phyloP scores from a whole-genome alignment of 805 yeast species.

The Pichia exigua region DNA sequence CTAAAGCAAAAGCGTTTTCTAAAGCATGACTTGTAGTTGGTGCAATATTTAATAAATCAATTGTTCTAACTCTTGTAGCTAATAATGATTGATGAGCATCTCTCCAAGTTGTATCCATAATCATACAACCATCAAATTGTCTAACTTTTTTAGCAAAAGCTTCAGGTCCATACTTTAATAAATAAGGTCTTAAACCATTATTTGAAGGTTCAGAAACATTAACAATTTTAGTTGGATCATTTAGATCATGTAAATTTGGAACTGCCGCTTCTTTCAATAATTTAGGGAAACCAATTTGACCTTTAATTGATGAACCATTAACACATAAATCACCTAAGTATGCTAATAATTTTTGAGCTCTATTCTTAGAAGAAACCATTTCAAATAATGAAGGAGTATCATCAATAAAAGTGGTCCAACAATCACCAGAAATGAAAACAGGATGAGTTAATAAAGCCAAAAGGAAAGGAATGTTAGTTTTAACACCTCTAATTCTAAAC shows the following conservation, averaged over 20 bases:
- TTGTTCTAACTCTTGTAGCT: constrained; percentile 95
- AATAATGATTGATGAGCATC: constrained; percentile 97
- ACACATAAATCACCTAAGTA: constrained; percentile 92
- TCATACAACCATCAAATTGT: constrained; percentile 71
- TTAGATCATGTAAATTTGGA: constrained; percentile 61
- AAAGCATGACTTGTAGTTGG: constrained; percentile 89
- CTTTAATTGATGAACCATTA: constrained; percentile 92
- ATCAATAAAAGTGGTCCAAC: constrained; percentile 98
- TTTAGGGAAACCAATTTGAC: constrained; percentile 91
- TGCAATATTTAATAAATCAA: constrained; percentile 86
- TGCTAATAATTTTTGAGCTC: constrained; percentile 89
- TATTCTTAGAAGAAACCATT: constrained; percentile 89
- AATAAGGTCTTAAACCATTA: constrained; percentile 87
- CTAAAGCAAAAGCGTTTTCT: constrained; percentile 86
- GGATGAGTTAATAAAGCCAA: constrained; percentile 86
- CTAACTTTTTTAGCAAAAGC: constrained; percentile 86
- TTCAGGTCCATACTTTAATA: constrained; percentile 80
- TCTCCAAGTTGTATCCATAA: constrained; percentile 99
- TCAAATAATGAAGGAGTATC: constrained; percentile 95
- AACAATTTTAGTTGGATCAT: constrained; percentile 49
- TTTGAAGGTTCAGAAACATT: constrained; percentile 49
- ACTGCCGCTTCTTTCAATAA: constrained; percentile 65
- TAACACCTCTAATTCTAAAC: constrained; percentile 98
- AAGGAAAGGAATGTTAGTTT: constrained; percentile 95
- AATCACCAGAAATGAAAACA: constrained; percentile 74